These are phyloP conservation scores for Yamadazyma taylorii DNA, from an alignment of 1,139 yeast genomes.

Conservation along the genomic window DNA sequence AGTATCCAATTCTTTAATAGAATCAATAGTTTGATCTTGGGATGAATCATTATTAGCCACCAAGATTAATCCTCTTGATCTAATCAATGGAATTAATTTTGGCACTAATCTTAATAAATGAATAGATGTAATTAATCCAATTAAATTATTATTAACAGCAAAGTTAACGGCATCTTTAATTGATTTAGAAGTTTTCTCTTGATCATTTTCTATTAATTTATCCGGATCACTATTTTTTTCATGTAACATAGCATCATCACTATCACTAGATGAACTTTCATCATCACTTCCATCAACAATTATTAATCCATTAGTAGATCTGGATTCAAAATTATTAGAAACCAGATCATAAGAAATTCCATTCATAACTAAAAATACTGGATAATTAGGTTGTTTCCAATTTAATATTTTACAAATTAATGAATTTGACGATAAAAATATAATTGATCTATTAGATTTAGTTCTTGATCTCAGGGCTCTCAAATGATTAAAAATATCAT, in stretches of 20 bases:
- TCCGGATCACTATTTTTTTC: conserved; percentile 21
- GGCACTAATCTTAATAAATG: conserved; percentile 74
- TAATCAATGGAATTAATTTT: conserved; percentile 68
- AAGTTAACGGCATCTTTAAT: conserved; percentile 57
- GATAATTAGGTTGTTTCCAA: conserved; percentile 98
- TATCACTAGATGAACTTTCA: conserved; percentile 8
- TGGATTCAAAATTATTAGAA: conserved; percentile 32
- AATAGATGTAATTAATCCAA: conserved; percentile 79
- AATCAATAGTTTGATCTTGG: conserved; percentile 29
- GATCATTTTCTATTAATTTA: conserved; percentile 26
- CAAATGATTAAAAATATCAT: conserved; percentile 77
- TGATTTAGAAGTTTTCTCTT: conserved; percentile 44
- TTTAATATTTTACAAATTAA: conserved; percentile 87
- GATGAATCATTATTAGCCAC: conserved; percentile 59
- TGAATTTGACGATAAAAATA: conserved; percentile 84
- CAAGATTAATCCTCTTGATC: conserved; percentile 78
- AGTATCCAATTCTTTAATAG: conserved; percentile 40
- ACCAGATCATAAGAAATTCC: conserved; percentile 49
- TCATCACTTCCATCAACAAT: conserved; percentile 21
- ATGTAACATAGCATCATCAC: conserved; percentile 26
- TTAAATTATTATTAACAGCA: conserved; percentile 76
- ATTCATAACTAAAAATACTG: conserved; percentile 83
- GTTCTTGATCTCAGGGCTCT: conserved; percentile 43
- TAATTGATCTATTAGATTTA: conserved; percentile 56
- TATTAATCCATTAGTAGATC: conserved; percentile 45